Evolutionary conservation across 441 rosid species (phyloP).

Genomic region (Cnidoscolus chayamansa): DNA sequence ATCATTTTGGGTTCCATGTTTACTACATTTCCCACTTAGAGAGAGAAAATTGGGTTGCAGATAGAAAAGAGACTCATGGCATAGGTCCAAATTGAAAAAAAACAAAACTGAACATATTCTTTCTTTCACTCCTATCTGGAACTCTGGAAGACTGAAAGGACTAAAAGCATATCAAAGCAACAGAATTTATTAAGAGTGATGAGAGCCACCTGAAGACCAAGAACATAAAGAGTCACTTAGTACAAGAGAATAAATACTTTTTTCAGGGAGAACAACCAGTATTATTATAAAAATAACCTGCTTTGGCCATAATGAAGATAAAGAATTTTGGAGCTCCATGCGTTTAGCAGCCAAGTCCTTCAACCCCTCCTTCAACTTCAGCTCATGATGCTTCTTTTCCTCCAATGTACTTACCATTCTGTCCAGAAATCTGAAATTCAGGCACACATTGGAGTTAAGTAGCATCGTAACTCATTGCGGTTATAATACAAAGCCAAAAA

Average conservation of each 20-base stretch:
- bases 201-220: neutral
- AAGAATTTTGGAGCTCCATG: slow-evolving; percentile 89
- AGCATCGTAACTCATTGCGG: slow-evolving; percentile 6
- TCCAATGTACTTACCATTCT: slow-evolving; percentile 78
- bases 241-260: neutral
- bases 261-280: slow-evolving; percentile 7
- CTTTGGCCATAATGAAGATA: slow-evolving; percentile 92
- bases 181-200: neutral
- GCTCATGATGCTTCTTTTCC: slow-evolving; percentile 84
- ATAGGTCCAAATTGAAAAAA: neutral
- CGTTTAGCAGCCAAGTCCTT: slow-evolving; percentile 72
- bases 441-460: slow-evolving; percentile 14
- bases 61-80: neutral
- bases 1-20: too few species aligned
- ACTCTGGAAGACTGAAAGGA: neutral
- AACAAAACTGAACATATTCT: too few species aligned
- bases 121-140: neutral
- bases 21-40: neutral
- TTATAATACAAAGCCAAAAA: slow-evolving; percentile 11
- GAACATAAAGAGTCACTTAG: slow-evolving; percentile 1
- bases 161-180: neutral
- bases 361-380: slow-evolving; percentile 74
- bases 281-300: slow-evolving; percentile 44
- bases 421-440: slow-evolving; percentile 69
- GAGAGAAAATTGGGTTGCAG: neutral